Conservation (phyloP, 2,329 filamentous ascomycete species). For the Colletotrichum shisoi region DNA sequence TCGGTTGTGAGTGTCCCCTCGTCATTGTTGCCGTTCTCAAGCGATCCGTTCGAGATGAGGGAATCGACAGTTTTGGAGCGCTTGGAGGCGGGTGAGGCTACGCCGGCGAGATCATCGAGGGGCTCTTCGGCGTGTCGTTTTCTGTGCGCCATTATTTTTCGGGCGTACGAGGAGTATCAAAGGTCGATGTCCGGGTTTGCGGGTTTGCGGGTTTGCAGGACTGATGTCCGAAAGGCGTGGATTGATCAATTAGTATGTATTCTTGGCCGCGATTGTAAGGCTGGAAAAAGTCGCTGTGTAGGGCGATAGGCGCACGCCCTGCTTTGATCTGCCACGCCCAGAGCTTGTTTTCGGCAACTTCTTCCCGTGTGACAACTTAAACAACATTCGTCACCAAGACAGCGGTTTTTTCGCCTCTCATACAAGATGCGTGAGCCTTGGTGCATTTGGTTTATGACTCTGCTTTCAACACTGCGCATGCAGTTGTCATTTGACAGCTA, state of each 20-base stretch:
- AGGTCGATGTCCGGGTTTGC: conserved; percentile 6
- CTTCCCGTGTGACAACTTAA: not conserved
- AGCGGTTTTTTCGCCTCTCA: not conserved
- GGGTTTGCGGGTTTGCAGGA: not conserved
- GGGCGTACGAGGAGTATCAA: not conserved
- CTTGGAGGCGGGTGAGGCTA: conserved; percentile 67
- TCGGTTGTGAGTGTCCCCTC: conserved; percentile 41
- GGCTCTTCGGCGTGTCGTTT: conserved; percentile 69
- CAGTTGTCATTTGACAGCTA: not conserved
- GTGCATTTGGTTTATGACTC: too few species aligned
- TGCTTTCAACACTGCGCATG: too few species aligned
- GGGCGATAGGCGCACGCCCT: conserved; percentile 25
- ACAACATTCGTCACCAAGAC: not conserved
- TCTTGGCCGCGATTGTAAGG: conserved; percentile 2
- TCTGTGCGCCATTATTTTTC: conserved; percentile 29
- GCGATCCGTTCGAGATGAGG: conserved; percentile 46
- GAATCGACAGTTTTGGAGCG: conserved; percentile 61
- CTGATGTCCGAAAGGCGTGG: conserved; percentile 11
- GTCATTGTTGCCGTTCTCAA: conserved; percentile 47
- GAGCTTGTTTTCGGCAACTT: conserved; percentile 18
- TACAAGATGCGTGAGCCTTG: too few species aligned
- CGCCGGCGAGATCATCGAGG: conserved; percentile 63
- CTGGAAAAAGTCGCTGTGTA: conserved; percentile 33
- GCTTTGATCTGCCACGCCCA: conserved; percentile 23
- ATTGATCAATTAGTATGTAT: not conserved